Conservation (phyloP, 768 basidiomycete genomes). For the Boletus fagicola region DNA sequence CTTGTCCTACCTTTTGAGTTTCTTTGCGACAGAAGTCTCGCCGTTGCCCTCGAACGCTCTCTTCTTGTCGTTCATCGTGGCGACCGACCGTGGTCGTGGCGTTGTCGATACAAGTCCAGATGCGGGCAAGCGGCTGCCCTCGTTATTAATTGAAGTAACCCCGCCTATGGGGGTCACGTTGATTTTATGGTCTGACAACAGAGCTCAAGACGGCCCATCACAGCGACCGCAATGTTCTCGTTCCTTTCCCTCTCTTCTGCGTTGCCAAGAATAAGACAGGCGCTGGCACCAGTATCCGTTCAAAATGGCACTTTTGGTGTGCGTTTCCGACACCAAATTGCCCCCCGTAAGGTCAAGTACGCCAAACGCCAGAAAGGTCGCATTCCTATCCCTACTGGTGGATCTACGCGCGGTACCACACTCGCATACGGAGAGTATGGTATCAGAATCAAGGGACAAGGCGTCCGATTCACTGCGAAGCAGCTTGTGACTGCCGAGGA, state of each 20-base stretch:
- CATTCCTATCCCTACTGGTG: constrained; percentile 82
- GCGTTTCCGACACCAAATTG: constrained; percentile 58
- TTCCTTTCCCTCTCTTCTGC: constrained; percentile 17
- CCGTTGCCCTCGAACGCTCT: constrained; percentile 56
- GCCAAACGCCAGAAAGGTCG: constrained; percentile 89
- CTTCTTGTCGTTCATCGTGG: constrained; percentile 66
- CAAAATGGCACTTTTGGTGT: constrained; percentile 22
- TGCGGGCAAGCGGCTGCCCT: not conserved
- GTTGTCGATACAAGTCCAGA: constrained; percentile 1
- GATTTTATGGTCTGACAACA: not conserved
- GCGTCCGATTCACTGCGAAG: constrained; percentile 81
- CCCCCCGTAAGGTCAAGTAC: constrained; percentile 80
- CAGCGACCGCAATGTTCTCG: constrained; percentile 20
- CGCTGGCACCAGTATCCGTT: constrained; percentile 7
- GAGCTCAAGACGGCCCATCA: not conserved
- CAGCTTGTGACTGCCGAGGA: constrained; percentile 86
- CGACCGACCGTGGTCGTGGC: constrained; percentile 4
- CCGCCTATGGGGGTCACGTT: constrained; percentile 19
- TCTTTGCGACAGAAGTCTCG: constrained; percentile 52
- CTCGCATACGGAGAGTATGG: constrained; percentile 93
- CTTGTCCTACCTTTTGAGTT: constrained; percentile 56
- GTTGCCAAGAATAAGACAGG: constrained; percentile 15
- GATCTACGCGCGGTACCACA: constrained; percentile 90
- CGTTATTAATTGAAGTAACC: constrained; percentile 9
- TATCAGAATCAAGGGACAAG: constrained; percentile 80